phyloP scores from a whole-genome alignment of 305 asterid species.

The Stenogyne calaminthoides region DNA sequence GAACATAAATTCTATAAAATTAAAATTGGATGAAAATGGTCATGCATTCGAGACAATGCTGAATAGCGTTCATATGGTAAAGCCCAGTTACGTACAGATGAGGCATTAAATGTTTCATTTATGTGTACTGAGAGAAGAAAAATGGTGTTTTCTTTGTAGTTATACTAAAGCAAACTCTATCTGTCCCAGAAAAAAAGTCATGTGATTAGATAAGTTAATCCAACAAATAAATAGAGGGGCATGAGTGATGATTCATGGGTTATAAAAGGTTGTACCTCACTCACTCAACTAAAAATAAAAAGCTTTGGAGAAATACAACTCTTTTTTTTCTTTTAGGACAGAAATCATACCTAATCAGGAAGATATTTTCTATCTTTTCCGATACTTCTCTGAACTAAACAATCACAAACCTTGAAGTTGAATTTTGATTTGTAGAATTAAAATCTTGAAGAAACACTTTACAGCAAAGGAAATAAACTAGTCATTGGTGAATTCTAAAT shows the following conservation, averaged over 20 bases:
- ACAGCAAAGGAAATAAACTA: not conserved
- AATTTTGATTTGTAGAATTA: not conserved
- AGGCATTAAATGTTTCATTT: not conserved
- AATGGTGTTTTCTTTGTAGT: not conserved
- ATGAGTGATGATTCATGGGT: not conserved
- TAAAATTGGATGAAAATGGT: not conserved
- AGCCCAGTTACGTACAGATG: not conserved
- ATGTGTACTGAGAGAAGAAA: not conserved
- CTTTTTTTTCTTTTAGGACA: not conserved
- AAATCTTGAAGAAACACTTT: not conserved
- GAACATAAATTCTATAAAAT: not conserved
- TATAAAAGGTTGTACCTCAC: not conserved
- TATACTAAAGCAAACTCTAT: not conserved
- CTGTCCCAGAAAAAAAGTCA: not conserved
- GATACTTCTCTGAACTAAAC: not conserved
- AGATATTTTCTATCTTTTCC: not conserved
- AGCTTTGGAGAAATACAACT: not conserved
- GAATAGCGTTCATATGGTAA: not conserved
- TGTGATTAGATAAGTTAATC: not conserved
- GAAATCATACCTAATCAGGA: not conserved
- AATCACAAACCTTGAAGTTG: not conserved
- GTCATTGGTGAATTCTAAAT: not conserved
- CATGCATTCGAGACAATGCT: not conserved
- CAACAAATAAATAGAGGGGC: not conserved
- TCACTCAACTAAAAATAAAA: not conserved